A percentile compares a stretch with the other conserved stretches of the same genome.
Conservation (phyloP, 495 filamentous ascomycete genomes). For the Recurvomyces mirabilis region DNA sequence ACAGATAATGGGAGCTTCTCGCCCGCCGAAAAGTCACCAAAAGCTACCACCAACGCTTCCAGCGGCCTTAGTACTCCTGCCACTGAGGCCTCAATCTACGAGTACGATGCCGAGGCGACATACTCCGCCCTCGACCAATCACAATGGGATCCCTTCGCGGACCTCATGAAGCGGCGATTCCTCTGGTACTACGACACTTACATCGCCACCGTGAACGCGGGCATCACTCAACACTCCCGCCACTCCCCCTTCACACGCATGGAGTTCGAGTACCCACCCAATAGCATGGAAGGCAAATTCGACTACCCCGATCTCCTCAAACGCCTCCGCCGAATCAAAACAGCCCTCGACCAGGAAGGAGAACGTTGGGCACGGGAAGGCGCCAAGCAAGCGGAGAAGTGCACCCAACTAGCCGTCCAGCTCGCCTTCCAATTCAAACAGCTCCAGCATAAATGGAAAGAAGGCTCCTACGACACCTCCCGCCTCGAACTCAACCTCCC, state of each 20-base stretch:
- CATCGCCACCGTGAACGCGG: constrained; percentile 54
- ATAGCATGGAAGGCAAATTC: constrained; percentile 81
- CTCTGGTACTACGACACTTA: constrained; percentile 94
- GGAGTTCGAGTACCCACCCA: constrained; percentile 72
- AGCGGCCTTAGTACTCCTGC: constrained; percentile 4
- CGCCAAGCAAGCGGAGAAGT: constrained; percentile 46
- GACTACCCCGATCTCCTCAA: constrained; percentile 64
- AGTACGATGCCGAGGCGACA: constrained; percentile 36
- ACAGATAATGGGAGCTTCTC: not conserved
- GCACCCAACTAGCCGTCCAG: constrained; percentile 65
- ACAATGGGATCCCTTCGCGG: constrained; percentile 68
- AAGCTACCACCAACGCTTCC: not conserved
- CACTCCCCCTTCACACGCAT: constrained; percentile 51
- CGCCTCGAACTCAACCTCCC: constrained; percentile 58
- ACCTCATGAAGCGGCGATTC: constrained; percentile 83
- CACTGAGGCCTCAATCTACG: constrained; percentile 12
- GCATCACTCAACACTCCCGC: constrained; percentile 31
- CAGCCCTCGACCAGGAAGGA: constrained; percentile 60
- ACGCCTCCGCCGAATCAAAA: constrained; percentile 54
- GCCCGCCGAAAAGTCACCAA: not conserved
- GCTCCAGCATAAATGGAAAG: constrained; percentile 41
- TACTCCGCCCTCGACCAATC: constrained; percentile 8
- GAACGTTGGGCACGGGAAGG: constrained; percentile 62
- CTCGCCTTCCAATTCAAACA: constrained; percentile 77
- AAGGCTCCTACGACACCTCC: constrained; percentile 39